Base-by-base conservation (phyloP, 371 early-diverging fungal species). In the Mortierella sp. region DNA sequence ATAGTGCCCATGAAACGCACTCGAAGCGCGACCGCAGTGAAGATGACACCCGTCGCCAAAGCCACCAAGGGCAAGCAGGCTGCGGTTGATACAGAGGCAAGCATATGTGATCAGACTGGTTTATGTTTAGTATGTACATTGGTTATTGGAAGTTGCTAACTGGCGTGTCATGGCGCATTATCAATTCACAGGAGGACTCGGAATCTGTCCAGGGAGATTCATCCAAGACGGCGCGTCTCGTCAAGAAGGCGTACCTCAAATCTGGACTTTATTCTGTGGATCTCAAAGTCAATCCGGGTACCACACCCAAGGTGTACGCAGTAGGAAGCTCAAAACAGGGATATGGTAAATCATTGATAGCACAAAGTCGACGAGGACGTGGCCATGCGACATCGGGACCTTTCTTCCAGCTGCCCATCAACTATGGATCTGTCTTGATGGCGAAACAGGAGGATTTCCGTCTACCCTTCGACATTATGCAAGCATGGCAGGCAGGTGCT, bases 341-440 rank as follows among this genome's bases (percentile, higher is more conserved):
- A 17, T 22, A 24, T 12, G 22, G 37, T 1, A 60, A 46, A 17
- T 45, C 68, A 22, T n/a, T 51, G 46, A 27, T 50, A 24, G 27
- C 41, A 4, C 47, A 41, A 13, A 52, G 24, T 24, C 49, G 50
- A 40, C 43, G 57, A 19, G 31, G 41, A 44, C 34, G 55, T 16
- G 56, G 56, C n/a, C 46, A 24, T 12, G 39, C 63, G 14, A 47
- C 21, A 29, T 49, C 63, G 6, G 27, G 25, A 14, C 37, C 66
- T 0, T 64, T 64, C 47, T 71, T 86, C 44, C 74, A 73, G n/a
- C 48, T 85, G 29, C 89, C 89, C 12, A 82, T 85, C n/a, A 82
- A 86, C 62, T 82, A 81, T 46, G 89, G 88, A 4, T 72, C 79
- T 6, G 63, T 67, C 40, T 21, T 85, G 13, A 60, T 86, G 43